A percentile compares a stretch with the other conserved stretches of the same genome.
Evolutionary conservation across 2,329 filamentous ascomycete species (phyloP).

Genomic region (Bimuria novae-zelandiae): DNA sequence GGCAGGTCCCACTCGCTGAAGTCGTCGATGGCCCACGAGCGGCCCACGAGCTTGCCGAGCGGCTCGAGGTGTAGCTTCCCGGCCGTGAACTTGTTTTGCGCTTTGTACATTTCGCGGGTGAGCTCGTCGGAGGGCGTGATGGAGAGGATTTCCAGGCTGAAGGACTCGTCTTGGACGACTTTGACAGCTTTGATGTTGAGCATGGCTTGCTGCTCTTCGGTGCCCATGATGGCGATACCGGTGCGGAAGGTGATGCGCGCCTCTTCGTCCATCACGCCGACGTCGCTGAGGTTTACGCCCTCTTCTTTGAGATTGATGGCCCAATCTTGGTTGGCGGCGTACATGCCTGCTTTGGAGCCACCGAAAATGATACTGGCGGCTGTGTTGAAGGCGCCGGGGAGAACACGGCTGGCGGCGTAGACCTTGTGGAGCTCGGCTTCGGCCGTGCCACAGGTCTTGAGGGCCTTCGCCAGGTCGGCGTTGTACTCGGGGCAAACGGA

Average conservation of each 20-base stretch:
- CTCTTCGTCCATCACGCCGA: slow-evolving; percentile 51
- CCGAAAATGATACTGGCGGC: slow-evolving; percentile 72
- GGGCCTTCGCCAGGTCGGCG: slow-evolving; percentile 68
- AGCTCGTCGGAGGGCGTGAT: slow-evolving; percentile 55
- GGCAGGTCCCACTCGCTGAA: slow-evolving; percentile 46
- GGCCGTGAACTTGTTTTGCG: slow-evolving; percentile 35
- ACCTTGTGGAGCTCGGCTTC: slow-evolving; percentile 68
- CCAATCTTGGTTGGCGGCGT: slow-evolving; percentile 51
- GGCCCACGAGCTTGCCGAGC: slow-evolving; percentile 60
- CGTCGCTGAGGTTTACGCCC: slow-evolving; percentile 20
- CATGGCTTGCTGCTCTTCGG: slow-evolving; percentile 47
- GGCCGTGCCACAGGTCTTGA: slow-evolving; percentile 68
- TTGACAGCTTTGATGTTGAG: slow-evolving; percentile 27
- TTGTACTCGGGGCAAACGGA: slow-evolving; percentile 83
- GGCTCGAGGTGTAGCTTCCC: slow-evolving; percentile 51
- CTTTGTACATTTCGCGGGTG: slow-evolving; percentile 53
- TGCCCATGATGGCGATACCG: slow-evolving; percentile 55
- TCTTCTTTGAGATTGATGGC: slow-evolving; percentile 31
- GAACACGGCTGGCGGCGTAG: slow-evolving; percentile 52
- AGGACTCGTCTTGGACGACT: slow-evolving; percentile 24
- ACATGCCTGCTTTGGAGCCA: slow-evolving; percentile 53
- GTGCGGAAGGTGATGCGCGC: slow-evolving; percentile 57
- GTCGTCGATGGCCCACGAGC: slow-evolving; percentile 53
- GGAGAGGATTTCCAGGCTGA: slow-evolving; percentile 49
- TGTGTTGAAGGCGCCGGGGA: slow-evolving; percentile 83